A percentile compares a stretch with the other conserved stretches of the same genome.
phyloP scores from a whole-genome alignment of 805 yeast genomes.

The Cyberlindnera subsufficiens region DNA sequence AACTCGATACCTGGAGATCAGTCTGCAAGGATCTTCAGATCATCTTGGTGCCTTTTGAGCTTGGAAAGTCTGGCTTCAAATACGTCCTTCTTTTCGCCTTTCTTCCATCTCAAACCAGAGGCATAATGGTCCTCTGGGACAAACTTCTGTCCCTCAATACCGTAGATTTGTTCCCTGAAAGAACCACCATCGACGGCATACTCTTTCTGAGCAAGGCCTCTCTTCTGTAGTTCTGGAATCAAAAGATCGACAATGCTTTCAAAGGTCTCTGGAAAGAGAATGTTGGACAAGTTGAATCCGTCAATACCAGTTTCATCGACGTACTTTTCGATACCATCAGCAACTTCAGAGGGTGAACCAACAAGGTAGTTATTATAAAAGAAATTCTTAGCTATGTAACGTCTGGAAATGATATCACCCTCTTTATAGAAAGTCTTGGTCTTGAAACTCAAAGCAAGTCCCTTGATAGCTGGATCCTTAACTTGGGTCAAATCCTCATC shows the following conservation, averaged over 20 bases:
- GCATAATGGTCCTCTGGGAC: constrained; percentile 21
- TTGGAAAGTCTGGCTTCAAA: constrained; percentile 21
- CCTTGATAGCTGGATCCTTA: constrained; percentile 29
- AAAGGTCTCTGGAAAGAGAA: constrained; percentile 35
- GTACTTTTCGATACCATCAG: constrained; percentile 36
- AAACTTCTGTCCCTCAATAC: constrained; percentile 19
- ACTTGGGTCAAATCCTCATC: constrained; percentile 35
- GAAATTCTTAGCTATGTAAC: constrained; percentile 24
- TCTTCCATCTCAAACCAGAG: constrained; percentile 15
- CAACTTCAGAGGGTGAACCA: constrained; percentile 36
- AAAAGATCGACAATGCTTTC: constrained; percentile 34
- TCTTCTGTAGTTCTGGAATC: constrained; percentile 28
- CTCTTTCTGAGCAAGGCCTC: constrained; percentile 31
- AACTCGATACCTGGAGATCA: background rate
- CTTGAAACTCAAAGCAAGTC: constrained; percentile 24
- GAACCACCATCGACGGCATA: constrained; percentile 27
- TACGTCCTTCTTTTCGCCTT: constrained; percentile 25
- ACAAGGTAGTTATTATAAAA: constrained; percentile 18
- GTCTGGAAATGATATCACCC: constrained; percentile 25
- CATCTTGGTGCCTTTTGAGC: constrained; percentile 6
- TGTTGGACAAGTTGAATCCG: constrained; percentile 37
- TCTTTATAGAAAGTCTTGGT: constrained; percentile 19
- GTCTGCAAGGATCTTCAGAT: constrained; percentile 5
- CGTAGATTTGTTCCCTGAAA: constrained; percentile 30
- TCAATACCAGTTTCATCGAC: constrained; percentile 34